Evolutionary conservation across 140 eudicot species (phyloP).

Genomic region (Erigeron philadelphicus): DNA sequence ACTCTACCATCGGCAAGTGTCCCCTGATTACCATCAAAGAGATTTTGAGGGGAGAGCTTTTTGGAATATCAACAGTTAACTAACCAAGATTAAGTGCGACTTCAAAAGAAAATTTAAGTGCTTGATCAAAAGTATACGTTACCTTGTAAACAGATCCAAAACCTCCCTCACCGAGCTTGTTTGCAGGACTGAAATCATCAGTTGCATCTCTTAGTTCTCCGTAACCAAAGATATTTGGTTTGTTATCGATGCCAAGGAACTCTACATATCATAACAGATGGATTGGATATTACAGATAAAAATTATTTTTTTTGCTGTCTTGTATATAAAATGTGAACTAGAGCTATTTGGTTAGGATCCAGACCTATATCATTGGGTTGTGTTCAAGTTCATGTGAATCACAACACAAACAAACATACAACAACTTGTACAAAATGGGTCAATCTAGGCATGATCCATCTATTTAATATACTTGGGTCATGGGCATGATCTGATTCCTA

Average conservation of each 20-base stretch:
- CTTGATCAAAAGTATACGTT: slow-evolving; percentile 8
- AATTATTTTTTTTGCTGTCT: no score
- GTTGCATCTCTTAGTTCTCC: slow-evolving; percentile 64
- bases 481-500: no score
- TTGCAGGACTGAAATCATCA: slow-evolving; percentile 50
- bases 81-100: background rate
- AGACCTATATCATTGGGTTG: no score
- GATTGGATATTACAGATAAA: no score
- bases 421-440: no score
- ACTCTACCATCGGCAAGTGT: slow-evolving; percentile 54
- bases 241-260: slow-evolving; percentile 60
- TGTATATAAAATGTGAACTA: no score
- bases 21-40: slow-evolving; percentile 38
- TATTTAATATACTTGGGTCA: no score
- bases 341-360: no score
- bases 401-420: no score
- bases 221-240: slow-evolving; percentile 56
- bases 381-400: no score
- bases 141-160: slow-evolving; percentile 90
- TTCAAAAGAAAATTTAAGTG: background rate
- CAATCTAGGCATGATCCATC: no score
- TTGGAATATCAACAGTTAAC: background rate
- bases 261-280: slow-evolving; percentile 32
- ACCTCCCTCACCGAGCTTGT: slow-evolving; percentile 92
- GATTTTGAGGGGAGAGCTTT: background rate